Base-by-base conservation (phyloP, 345 rosid species). In the Erysimum cheiranthoides region DNA sequence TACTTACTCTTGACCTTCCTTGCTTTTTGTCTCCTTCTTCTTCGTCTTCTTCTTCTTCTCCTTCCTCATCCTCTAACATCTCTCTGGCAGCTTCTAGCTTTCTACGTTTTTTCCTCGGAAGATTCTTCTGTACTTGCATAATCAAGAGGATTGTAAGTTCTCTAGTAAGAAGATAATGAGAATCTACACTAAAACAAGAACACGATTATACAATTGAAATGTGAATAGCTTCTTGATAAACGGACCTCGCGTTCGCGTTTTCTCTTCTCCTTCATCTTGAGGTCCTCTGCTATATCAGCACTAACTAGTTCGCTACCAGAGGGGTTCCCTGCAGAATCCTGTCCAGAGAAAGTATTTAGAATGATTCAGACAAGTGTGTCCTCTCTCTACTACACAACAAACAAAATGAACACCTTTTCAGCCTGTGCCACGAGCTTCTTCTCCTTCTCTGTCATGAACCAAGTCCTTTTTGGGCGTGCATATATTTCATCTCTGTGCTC, bases 41-140 rank as follows among this genome's bases (percentile, higher is more conserved):
- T 59, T 87, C 90, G 46, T 89, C 88, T 70, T 93, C 98, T 56
- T 71, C 80, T 5, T 77, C 73, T 70, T 85, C 47, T 82, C 59
- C 30, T 59, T 76, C 81, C 39, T 90, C 80, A 72, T 92, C 92
- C 79, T 95, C 99, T 86, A 90, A 66, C 94, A 87, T 95, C 76
- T 95, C 99, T 81, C 98, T 84, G 34, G 97, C 96, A 62, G 99
- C 97, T 88, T 95, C 96, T 73, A 95, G 79, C 74, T 87, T 95
- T 74, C 97, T 87, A 68, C 97, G 94, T 82, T 85, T 84, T 79
- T 87, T 92, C 60, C 98, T 85, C 4, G 97, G 99, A 76, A 95
- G 81, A 73, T 88, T 89, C 88, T 89, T 92, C 98, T 92, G 88
- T 73, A 73, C 75, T 73, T 73, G 53, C 63, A 78, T 35, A 11